These are phyloP conservation scores for Ceratobasidium sp. DNA, from an alignment of 1,284 basidiomycete genomes.

Conservation along the genomic window DNA sequence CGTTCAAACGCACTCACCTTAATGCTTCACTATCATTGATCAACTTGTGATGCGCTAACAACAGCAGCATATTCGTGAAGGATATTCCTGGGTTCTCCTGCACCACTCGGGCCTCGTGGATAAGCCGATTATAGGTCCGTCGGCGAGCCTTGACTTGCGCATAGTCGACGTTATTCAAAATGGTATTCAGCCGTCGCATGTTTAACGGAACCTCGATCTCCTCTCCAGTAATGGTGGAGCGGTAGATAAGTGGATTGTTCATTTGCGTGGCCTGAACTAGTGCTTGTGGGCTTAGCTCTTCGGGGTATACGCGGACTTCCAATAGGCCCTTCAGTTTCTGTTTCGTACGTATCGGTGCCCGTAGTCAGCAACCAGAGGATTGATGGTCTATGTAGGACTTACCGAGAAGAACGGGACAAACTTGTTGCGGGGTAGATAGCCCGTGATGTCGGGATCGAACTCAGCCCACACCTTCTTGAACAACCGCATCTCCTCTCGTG, in stretches of 20 bases:
- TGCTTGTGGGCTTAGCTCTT: slow-evolving; percentile 70
- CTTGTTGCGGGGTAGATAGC: slow-evolving; percentile 78
- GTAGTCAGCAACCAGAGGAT: not conserved
- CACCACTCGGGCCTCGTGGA: slow-evolving; percentile 86
- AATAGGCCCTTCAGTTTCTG: slow-evolving; percentile 86
- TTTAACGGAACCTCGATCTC: slow-evolving; percentile 66
- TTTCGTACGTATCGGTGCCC: not conserved
- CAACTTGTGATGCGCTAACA: slow-evolving; percentile 93
- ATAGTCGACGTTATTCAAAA: slow-evolving; percentile 77
- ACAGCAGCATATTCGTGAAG: slow-evolving; percentile 90
- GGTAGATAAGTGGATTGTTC: slow-evolving; percentile 43
- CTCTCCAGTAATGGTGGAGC: slow-evolving; percentile 57
- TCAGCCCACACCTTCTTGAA: slow-evolving; percentile 97
- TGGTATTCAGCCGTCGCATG: slow-evolving; percentile 69
- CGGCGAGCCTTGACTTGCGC: slow-evolving; percentile 73
- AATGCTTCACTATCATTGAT: slow-evolving; percentile 90
- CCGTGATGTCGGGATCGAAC: slow-evolving; percentile 83
- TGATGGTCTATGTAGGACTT: slow-evolving; percentile 55
- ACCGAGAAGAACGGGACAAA: slow-evolving; percentile 89
- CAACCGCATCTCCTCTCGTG: slow-evolving; percentile 88
- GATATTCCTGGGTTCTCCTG: slow-evolving; percentile 85
- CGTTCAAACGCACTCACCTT: slow-evolving; percentile 67
- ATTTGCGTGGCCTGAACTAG: slow-evolving; percentile 60
- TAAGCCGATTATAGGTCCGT: slow-evolving; percentile 79
- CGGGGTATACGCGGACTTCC: slow-evolving; percentile 86